These are phyloP conservation scores for Aspergillus diversus DNA, from an alignment of 495 filamentous ascomycete species.

Conservation along the genomic window DNA sequence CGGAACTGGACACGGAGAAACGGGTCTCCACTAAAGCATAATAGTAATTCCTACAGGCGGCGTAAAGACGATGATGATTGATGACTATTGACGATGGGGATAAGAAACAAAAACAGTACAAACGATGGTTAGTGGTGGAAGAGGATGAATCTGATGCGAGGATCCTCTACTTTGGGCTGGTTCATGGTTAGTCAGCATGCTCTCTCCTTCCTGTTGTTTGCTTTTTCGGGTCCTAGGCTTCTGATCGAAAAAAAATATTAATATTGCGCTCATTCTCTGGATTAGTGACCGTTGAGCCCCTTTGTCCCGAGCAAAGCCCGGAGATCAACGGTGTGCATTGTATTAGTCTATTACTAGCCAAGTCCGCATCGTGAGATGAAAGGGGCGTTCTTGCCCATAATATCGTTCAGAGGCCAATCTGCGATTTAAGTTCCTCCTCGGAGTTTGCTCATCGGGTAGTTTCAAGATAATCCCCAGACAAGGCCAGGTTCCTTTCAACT, in stretches of 20 bases:
- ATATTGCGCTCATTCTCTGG: not conserved
- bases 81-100: constrained; percentile 10
- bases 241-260: not conserved
- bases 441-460: not conserved
- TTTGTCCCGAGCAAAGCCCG: not conserved
- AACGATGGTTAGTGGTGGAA: constrained; percentile 13
- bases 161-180: not conserved
- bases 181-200: constrained; percentile 2
- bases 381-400: not conserved
- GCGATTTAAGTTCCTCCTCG: not conserved
- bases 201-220: not conserved
- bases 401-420: not conserved
- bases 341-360: not conserved
- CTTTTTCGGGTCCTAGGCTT: not conserved
- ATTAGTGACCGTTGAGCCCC: not conserved
- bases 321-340: not conserved
- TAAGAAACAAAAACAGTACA: not conserved
- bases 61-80: constrained; percentile 11
- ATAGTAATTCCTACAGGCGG: constrained; percentile 17
- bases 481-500: not conserved
- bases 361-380: not conserved
- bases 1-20: constrained; percentile 14
- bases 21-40: constrained; percentile 22
- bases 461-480: not conserved
- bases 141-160: constrained; percentile 10